Conservation (phyloP, 768 basidiomycete species). For the Suillus cothurnatus region DNA sequence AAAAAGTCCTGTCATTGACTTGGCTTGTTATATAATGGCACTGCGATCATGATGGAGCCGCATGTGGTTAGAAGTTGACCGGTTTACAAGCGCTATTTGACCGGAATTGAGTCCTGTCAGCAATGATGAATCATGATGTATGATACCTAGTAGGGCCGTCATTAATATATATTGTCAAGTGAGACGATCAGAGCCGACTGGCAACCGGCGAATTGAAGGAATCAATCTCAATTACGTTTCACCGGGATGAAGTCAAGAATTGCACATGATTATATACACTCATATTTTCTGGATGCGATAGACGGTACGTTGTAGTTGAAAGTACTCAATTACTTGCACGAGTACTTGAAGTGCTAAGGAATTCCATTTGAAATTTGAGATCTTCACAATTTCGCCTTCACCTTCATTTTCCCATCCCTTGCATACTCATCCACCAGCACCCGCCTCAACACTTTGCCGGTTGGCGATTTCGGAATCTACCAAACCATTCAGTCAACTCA, state of each 20-base stretch:
- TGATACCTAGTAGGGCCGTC: too few relatives aligned
- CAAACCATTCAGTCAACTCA: not conserved
- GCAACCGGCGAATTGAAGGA: not conserved
- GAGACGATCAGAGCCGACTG: not conserved
- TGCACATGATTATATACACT: not conserved
- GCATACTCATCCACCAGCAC: constrained; percentile 58
- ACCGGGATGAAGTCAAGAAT: not conserved
- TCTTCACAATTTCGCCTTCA: constrained; percentile 20
- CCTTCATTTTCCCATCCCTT: constrained; percentile 11
- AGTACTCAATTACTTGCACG: not conserved
- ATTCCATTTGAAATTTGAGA: not conserved
- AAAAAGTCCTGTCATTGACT: not conserved
- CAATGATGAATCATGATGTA: too few relatives aligned
- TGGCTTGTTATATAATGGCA: not conserved
- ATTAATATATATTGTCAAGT: too few relatives aligned
- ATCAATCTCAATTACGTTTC: not conserved
- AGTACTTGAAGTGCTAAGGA: not conserved
- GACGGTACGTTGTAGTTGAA: not conserved
- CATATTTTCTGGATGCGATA: too few relatives aligned
- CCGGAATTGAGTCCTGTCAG: too few relatives aligned
- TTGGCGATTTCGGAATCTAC: constrained; percentile 68
- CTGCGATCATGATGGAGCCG: too few relatives aligned
- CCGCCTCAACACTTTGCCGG: constrained; percentile 64
- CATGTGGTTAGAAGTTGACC: not conserved
- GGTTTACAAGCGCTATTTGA: not conserved